Conservation (phyloP, 192 early-diverging fungal species). For the Physocladia obscura region DNA sequence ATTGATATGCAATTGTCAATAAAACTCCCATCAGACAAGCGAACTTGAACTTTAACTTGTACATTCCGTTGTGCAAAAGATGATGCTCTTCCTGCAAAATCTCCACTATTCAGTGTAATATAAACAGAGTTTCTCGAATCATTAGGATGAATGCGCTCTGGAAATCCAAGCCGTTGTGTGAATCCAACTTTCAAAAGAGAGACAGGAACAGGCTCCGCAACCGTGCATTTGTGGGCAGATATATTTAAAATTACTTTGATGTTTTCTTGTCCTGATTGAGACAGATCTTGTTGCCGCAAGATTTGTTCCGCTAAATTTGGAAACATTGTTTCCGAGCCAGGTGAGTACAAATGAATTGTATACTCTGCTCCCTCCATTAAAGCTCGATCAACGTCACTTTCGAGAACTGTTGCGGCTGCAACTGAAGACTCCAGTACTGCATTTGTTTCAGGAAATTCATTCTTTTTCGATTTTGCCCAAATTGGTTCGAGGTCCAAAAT, state of each 20-base stretch:
- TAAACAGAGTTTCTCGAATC: constrained; percentile 60
- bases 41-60: constrained; percentile 59
- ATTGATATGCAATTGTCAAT: constrained; percentile 54
- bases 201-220: constrained; percentile 19
- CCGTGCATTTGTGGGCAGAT: constrained; percentile 2
- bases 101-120: constrained; percentile 55
- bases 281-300: neutral
- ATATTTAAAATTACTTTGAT: constrained; percentile 27
- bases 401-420: neutral
- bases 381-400: constrained; percentile 13
- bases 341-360: constrained; percentile 4
- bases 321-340: constrained; percentile 1
- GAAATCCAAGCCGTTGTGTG: constrained; percentile 60
- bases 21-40: constrained; percentile 53
- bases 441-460: constrained; percentile 16
- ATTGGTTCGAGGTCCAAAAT: constrained; percentile 51
- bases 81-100: constrained; percentile 44
- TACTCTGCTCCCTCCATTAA: constrained; percentile 28
- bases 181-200: neutral
- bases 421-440: neutral
- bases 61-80: constrained; percentile 51
- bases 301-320: constrained; percentile 13
- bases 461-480: constrained; percentile 30
- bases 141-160: constrained; percentile 47
- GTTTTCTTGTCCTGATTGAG: neutral